These are phyloP conservation scores for Alternaria arbusti DNA, from an alignment of 2,329 filamentous ascomycete genomes.

Conservation along the genomic window DNA sequence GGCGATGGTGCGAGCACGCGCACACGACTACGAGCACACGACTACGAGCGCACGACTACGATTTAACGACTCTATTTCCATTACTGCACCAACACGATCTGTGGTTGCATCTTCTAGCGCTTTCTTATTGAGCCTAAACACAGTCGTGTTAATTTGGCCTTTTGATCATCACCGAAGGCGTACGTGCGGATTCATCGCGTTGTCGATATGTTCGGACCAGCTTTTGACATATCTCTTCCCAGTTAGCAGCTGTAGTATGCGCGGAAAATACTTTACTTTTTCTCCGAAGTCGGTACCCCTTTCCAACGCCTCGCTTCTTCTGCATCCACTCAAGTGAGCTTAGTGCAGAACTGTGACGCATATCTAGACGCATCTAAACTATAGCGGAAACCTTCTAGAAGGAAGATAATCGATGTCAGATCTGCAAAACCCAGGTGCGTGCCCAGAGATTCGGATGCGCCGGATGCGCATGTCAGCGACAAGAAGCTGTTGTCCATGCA, in stretches of 20 bases:
- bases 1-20: no score
- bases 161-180: no score
- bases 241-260: not conserved
- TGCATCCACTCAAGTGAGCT: not conserved
- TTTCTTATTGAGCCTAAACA: no score
- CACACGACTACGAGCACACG: no score
- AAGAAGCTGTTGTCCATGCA: not conserved
- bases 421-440: not conserved
- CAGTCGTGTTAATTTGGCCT: no score
- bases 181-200: no score
- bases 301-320: not conserved
- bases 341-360: not conserved
- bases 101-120: no score
- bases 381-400: constrained; percentile 7
- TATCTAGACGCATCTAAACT: not conserved
- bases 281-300: not conserved
- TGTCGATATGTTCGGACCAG: no score
- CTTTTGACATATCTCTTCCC: no score
- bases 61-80: no score
- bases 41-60: no score
- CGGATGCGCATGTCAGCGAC: not conserved
- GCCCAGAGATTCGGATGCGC: not conserved
- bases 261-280: not conserved
- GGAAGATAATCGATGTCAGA: constrained; percentile 1
- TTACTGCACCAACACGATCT: no score